These are phyloP conservation scores for Chaetomium fimeti DNA, from an alignment of 495 filamentous ascomycete genomes.

Conservation along the genomic window DNA sequence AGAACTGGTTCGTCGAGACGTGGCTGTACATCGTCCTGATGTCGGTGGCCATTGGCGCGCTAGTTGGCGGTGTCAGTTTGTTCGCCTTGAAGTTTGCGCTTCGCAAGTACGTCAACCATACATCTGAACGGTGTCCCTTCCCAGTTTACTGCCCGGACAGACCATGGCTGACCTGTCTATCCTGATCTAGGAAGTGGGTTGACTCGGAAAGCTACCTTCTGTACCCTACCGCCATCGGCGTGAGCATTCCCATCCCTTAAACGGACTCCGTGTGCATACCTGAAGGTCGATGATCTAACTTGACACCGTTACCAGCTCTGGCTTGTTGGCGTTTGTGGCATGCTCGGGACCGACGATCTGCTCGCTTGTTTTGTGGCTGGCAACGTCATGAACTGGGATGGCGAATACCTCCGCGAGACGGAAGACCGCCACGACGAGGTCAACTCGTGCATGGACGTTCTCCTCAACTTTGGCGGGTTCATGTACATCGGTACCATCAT, in stretches of 20 bases:
- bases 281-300: neutral
- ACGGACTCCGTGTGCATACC: conserved; percentile 9
- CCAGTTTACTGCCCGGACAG: neutral
- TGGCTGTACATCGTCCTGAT: conserved; percentile 75
- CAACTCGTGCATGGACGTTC: conserved; percentile 77
- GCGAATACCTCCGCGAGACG: conserved; percentile 81
- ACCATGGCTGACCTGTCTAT: neutral
- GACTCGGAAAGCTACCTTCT: conserved; percentile 84
- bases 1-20: conserved; percentile 78
- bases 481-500: conserved; percentile 83
- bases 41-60: conserved; percentile 67
- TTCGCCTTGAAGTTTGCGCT: conserved; percentile 54
- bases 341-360: conserved; percentile 87
- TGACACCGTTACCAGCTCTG: conserved; percentile 47
- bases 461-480: conserved; percentile 74
- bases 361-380: conserved; percentile 89
- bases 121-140: neutral
- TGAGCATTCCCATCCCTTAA: conserved; percentile 35
- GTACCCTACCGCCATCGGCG: conserved; percentile 78
- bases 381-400: conserved; percentile 80
- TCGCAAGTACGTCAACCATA: conserved; percentile 10
- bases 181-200: conserved; percentile 61
- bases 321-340: conserved; percentile 74
- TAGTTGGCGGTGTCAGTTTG: conserved; percentile 64
- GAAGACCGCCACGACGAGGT: conserved; percentile 70